phyloP scores from a whole-genome alignment of 352 stramenopile genomes.

The Phytophthora niederhauseri region DNA sequence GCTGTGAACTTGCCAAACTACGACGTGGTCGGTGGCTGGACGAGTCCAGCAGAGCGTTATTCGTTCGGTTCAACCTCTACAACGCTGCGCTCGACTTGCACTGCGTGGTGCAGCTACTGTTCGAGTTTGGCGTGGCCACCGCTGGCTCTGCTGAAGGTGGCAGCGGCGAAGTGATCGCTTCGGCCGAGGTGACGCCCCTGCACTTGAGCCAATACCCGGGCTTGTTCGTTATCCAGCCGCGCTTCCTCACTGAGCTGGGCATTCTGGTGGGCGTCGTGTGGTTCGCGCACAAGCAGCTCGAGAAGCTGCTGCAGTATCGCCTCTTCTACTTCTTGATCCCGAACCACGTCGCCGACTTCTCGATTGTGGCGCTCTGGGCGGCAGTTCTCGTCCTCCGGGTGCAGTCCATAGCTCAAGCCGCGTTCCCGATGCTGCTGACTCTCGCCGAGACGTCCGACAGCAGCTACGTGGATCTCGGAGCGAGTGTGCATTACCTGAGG shows the following conservation, averaged over 20 bases:
- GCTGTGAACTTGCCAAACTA: conserved; percentile 47
- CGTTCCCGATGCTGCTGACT: conserved; percentile 44
- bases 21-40: conserved; percentile 59
- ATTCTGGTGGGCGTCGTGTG: conserved; percentile 49
- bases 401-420: conserved; percentile 34
- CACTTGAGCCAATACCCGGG: conserved; percentile 56
- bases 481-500: conserved; percentile 32
- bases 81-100: conserved; percentile 58
- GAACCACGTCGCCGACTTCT: conserved; percentile 58
- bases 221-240: conserved; percentile 47
- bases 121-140: conserved; percentile 52
- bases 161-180: conserved; percentile 40
- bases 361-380: conserved; percentile 52
- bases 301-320: conserved; percentile 61
- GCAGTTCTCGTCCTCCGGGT: conserved; percentile 43
- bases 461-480: conserved; percentile 45
- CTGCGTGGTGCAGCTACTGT: conserved; percentile 53
- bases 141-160: conserved; percentile 25
- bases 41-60: conserved; percentile 46
- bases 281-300: conserved; percentile 51
- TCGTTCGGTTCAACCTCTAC: conserved; percentile 74
- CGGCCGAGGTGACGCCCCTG: conserved; percentile 40
- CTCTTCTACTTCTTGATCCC: conserved; percentile 68
- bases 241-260: conserved; percentile 60
- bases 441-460: conserved; percentile 37